Evolutionary conservation across 2,329 filamentous ascomycete genomes (phyloP).

Genomic region (Calonectria henricotiae): DNA sequence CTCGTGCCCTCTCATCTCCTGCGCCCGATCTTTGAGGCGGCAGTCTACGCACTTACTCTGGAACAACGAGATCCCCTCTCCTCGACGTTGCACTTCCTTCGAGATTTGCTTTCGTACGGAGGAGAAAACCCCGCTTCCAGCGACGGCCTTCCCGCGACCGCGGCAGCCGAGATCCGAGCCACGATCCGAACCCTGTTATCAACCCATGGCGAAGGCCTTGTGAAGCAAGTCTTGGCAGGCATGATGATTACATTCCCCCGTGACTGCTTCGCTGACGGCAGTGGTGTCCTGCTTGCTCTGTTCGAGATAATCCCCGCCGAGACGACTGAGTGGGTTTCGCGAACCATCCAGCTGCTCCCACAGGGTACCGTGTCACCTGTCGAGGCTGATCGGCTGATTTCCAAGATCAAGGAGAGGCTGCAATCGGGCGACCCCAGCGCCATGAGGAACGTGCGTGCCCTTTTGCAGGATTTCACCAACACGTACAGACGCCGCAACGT

Average conservation of each 20-base stretch:
- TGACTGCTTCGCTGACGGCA: constrained; percentile 96
- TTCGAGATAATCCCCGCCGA: constrained; percentile 90
- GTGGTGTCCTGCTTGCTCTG: constrained; percentile 89
- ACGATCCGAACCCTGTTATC: constrained; percentile 82
- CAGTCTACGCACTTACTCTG: constrained; percentile 87
- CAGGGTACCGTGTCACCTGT: constrained; percentile 83
- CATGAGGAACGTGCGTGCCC: constrained; percentile 83
- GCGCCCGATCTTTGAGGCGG: constrained; percentile 87
- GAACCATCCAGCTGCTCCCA: constrained; percentile 88
- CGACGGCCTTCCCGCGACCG: constrained; percentile 70
- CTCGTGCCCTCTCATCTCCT: constrained; percentile 86
- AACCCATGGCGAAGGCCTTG: constrained; percentile 81
- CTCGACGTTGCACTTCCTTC: constrained; percentile 92
- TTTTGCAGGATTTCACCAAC: constrained; percentile 97
- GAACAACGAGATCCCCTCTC: constrained; percentile 94
- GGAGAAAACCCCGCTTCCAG: constrained; percentile 80
- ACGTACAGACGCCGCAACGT: constrained; percentile 94
- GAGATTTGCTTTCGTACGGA: constrained; percentile 92
- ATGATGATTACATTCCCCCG: constrained; percentile 99
- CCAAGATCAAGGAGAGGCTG: constrained; percentile 85
- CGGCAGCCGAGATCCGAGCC: constrained; percentile 79
- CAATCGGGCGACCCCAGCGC: constrained; percentile 73
- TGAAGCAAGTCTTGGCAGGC: constrained; percentile 92
- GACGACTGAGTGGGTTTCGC: constrained; percentile 86
- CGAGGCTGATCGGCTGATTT: constrained; percentile 86